These are phyloP conservation scores for Xylariaceae sp. DNA, from an alignment of 2,329 filamentous ascomycete species.

Conservation along the genomic window DNA sequence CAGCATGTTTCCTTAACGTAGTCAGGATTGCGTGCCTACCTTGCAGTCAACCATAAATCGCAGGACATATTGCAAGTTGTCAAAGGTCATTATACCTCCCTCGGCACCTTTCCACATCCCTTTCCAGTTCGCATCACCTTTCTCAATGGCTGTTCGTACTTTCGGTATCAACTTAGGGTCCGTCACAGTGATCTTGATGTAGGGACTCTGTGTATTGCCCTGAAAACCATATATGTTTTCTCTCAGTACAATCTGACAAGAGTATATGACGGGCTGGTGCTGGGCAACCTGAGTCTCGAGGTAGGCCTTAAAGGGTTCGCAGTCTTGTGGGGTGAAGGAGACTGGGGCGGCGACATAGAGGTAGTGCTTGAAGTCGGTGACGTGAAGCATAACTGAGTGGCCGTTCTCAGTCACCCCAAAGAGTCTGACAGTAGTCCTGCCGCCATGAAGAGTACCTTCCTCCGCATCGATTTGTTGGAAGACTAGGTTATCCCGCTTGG, in stretches of 20 bases:
- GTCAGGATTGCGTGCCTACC: conserved; percentile 45
- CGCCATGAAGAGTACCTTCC: conserved; percentile 80
- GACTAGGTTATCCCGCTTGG: conserved; percentile 69
- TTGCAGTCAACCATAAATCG: conserved; percentile 98
- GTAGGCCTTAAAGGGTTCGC: conserved; percentile 75
- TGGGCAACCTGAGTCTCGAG: conserved; percentile 80
- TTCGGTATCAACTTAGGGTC: conserved; percentile 83
- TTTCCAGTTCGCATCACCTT: conserved; percentile 82
- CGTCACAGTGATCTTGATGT: conserved; percentile 89
- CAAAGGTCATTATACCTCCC: conserved; percentile 83
- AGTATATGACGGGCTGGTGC: conserved; percentile 73
- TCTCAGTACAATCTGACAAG: conserved; percentile 78
- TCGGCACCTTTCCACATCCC: conserved; percentile 76
- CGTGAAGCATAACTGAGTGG: conserved; percentile 91
- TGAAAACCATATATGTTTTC: conserved; percentile 95
- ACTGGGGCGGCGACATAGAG: conserved; percentile 89
- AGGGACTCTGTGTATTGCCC: conserved; percentile 88
- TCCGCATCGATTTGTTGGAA: conserved; percentile 97
- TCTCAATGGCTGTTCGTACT: conserved; percentile 75
- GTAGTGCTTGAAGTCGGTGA: conserved; percentile 95
- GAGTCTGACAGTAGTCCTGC: conserved; percentile 78
- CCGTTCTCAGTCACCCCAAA: conserved; percentile 87
- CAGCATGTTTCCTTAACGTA: conserved; percentile 12
- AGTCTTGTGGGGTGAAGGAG: conserved; percentile 77
- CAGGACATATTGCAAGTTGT: conserved; percentile 92